A percentile compares a stretch with the other conserved stretches of the same genome.
These are phyloP conservation scores for Trichosporon coremiiforme DNA, from an alignment of 1,284 basidiomycete genomes.

Conservation along the genomic window DNA sequence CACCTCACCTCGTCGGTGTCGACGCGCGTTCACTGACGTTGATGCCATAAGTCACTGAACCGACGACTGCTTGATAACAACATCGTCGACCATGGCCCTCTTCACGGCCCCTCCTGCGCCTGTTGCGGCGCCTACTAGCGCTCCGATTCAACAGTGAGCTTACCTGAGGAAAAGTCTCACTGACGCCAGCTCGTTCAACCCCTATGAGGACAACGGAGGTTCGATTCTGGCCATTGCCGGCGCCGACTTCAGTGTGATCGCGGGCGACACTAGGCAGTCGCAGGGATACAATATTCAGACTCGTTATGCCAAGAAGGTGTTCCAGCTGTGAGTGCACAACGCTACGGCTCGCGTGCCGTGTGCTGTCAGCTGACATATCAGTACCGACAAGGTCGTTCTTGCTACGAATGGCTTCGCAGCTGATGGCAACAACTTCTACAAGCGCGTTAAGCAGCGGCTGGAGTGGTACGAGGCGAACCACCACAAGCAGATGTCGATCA, in stretches of 20 bases:
- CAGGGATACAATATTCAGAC: slow-evolving; percentile 95
- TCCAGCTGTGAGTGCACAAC: slow-evolving; percentile 53
- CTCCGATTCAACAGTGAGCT: slow-evolving; percentile 47
- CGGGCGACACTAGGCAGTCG: slow-evolving; percentile 90
- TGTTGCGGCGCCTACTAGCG: slow-evolving; percentile 37
- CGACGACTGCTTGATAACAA: slow-evolving; percentile 14
- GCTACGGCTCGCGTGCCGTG: too few relatives aligned
- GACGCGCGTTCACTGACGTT: slow-evolving; percentile 31
- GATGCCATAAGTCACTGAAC: slow-evolving; percentile 24
- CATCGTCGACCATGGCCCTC: slow-evolving; percentile 42
- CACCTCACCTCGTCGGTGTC: not conserved
- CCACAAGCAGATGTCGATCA: slow-evolving; percentile 87
- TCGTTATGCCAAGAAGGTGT: slow-evolving; percentile 76
- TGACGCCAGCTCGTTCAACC: slow-evolving; percentile 65
- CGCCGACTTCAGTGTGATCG: slow-evolving; percentile 85
- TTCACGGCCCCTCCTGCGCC: slow-evolving; percentile 34
- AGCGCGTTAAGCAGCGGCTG: slow-evolving; percentile 86
- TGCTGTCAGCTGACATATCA: slow-evolving; percentile 46
- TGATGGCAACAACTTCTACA: slow-evolving; percentile 93
- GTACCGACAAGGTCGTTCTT: slow-evolving; percentile 88
- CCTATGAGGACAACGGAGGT: slow-evolving; percentile 87
- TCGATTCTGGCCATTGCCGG: slow-evolving; percentile 94
- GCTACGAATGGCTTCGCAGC: slow-evolving; percentile 94
- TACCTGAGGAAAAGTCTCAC: not conserved
- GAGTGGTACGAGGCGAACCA: slow-evolving; percentile 98